Conservation (phyloP, 805 yeast species). For the Clavispora phyllophila region DNA sequence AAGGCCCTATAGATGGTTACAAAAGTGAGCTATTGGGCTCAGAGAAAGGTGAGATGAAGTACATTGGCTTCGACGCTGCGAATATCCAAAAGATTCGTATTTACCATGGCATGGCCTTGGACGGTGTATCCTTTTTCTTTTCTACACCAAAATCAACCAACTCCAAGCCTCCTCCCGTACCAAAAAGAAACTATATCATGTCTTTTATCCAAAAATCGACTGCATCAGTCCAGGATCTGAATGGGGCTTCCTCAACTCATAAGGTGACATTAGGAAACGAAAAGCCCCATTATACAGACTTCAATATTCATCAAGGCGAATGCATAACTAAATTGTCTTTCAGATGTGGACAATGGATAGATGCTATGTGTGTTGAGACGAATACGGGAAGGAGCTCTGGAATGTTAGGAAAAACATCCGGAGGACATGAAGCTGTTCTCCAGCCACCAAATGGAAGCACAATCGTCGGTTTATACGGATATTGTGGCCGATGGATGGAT, state of each 20-base stretch:
- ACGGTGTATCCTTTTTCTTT: constrained; percentile 63
- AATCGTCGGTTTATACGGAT: constrained; percentile 71
- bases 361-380: constrained; percentile 74
- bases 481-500: constrained; percentile 63
- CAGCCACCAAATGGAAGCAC: constrained; percentile 57
- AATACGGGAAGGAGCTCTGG: constrained; percentile 47
- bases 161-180: constrained; percentile 38
- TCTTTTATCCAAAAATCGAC: background rate
- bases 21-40: constrained; percentile 35
- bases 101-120: constrained; percentile 72
- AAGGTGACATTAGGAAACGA: constrained; percentile 45
- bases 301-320: constrained; percentile 55
- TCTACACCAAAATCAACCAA: background rate
- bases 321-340: constrained; percentile 52
- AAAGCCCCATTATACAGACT: constrained; percentile 50
- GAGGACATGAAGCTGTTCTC: constrained; percentile 52
- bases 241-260: background rate
- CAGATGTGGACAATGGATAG: constrained; percentile 85
- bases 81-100: constrained; percentile 53
- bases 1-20: constrained; percentile 34
- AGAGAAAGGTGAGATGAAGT: constrained; percentile 14
- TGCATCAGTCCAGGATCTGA: too few species aligned
- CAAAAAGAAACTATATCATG: constrained; percentile 39
- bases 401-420: constrained; percentile 63
- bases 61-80: constrained; percentile 26